Percentiles rank a stretch among this genome's conserved stretches.
These are phyloP conservation scores for Cladosporium halotolerans DNA, from an alignment of 2,329 filamentous ascomycete species.

Conservation along the genomic window DNA sequence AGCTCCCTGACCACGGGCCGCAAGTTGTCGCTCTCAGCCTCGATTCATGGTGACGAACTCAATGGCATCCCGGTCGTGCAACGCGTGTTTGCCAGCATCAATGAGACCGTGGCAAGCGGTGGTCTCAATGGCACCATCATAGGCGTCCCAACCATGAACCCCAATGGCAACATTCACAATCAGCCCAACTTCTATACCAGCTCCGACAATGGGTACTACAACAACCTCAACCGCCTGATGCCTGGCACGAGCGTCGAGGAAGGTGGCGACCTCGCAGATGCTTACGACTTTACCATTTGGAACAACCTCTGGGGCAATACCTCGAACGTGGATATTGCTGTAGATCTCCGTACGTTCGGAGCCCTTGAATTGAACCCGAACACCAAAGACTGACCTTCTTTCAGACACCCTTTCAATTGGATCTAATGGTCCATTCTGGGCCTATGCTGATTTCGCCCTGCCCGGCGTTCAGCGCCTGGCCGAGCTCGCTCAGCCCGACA, in stretches of 20 bases:
- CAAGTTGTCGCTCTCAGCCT: constrained; percentile 33
- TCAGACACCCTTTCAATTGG: constrained; percentile 33
- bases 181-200: constrained; percentile 34
- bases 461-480: constrained; percentile 34
- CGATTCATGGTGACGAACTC: constrained; percentile 36
- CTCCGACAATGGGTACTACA: constrained; percentile 47
- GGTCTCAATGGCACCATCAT: constrained; percentile 28
- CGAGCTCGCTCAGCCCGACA: constrained; percentile 35
- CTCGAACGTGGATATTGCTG: constrained; percentile 34
- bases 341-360: constrained; percentile 26
- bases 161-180: constrained; percentile 35
- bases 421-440: constrained; percentile 34
- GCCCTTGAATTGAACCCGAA: background rate
- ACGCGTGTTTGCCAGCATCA: constrained; percentile 31
- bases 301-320: constrained; percentile 34
- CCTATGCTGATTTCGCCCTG: constrained; percentile 34
- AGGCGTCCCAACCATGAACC: constrained; percentile 35
- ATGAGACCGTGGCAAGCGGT: constrained; percentile 30
- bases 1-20: constrained; percentile 32
- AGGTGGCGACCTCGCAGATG: constrained; percentile 15
- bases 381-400: background rate
- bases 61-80: constrained; percentile 34
- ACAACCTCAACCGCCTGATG: constrained; percentile 54
- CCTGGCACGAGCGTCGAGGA: constrained; percentile 44
- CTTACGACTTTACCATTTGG: constrained; percentile 32